Evolutionary conservation across 129 eudicot genomes (phyloP).

Genomic region (Glebionis coronaria): DNA sequence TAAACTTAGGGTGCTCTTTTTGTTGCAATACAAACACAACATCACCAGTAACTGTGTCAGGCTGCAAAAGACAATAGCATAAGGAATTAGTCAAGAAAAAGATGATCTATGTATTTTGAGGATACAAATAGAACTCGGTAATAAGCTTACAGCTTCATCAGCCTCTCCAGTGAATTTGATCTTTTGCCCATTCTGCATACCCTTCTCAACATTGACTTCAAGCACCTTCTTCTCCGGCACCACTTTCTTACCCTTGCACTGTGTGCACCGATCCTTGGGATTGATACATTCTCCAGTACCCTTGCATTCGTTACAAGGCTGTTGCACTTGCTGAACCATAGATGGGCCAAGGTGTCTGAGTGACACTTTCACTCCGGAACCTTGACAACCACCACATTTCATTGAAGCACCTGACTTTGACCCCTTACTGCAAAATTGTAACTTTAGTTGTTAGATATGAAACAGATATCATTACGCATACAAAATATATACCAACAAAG

Average conservation of each 20-base stretch:
- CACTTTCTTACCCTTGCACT: not conserved
- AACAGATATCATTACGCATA: not conserved
- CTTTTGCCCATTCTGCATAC: conserved; percentile 51
- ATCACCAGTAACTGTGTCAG: conserved; percentile 53
- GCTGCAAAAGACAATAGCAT: conserved; percentile 21
- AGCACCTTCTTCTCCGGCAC: conserved; percentile 51
- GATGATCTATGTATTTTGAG: not conserved
- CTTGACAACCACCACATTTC: not conserved
- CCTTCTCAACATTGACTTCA: conserved; percentile 53
- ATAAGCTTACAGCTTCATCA: conserved; percentile 40
- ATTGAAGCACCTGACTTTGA: not conserved
- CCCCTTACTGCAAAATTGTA: not conserved
- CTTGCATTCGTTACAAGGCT: not conserved
- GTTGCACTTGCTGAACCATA: not conserved
- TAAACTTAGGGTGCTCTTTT: conserved; percentile 58
- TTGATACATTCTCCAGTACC: no score
- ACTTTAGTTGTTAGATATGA: not conserved
- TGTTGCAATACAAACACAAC: conserved; percentile 50
- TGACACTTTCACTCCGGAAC: not conserved
- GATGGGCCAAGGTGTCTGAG: not conserved
- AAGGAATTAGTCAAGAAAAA: not conserved
- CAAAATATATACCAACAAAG: no score
- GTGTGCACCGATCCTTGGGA: no score
- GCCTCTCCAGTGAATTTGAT: conserved; percentile 54
- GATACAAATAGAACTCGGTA: not conserved